A percentile compares a stretch with the other conserved stretches of the same genome.
These are phyloP conservation scores for Lichina pygmaea DNA, from an alignment of 495 filamentous ascomycete genomes.

Conservation along the genomic window DNA sequence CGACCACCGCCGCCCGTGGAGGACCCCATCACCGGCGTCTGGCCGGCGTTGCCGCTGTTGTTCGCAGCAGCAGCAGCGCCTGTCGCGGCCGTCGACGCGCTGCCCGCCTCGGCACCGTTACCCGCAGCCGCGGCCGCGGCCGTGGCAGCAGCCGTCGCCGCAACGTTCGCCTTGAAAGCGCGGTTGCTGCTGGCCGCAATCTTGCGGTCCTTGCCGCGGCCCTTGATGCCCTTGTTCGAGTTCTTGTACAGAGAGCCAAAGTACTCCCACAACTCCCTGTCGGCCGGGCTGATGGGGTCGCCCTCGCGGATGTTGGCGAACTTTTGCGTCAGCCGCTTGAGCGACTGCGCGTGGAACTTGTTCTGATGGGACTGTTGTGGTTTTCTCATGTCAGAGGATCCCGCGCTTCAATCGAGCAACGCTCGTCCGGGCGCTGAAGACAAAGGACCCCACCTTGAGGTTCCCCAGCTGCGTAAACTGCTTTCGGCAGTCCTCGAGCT, in stretches of 20 bases:
- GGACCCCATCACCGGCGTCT: too few species aligned
- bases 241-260: constrained; percentile 80
- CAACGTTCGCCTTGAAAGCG: not conserved
- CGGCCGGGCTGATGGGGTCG: constrained; percentile 32
- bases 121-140: not conserved
- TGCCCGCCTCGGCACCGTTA: not conserved
- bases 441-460: constrained; percentile 32
- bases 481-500: constrained; percentile 58
- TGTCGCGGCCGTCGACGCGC: too few species aligned
- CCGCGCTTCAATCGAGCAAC: not conserved
- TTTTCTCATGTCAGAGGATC: not conserved
- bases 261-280: constrained; percentile 65
- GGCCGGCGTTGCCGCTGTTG: too few species aligned
- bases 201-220: constrained; percentile 61
- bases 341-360: constrained; percentile 53
- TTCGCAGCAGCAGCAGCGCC: too few species aligned
- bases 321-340: constrained; percentile 42
- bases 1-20: too few species aligned
- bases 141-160: not conserved
- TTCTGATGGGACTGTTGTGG: constrained; percentile 63
- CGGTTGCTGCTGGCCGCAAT: not conserved
- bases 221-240: constrained; percentile 82
- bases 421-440: not conserved
- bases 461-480: constrained; percentile 76
- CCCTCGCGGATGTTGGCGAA: constrained; percentile 39